phyloP scores from a whole-genome alignment of 106 monocot genomes.

The Platanthera zijinensis region DNA sequence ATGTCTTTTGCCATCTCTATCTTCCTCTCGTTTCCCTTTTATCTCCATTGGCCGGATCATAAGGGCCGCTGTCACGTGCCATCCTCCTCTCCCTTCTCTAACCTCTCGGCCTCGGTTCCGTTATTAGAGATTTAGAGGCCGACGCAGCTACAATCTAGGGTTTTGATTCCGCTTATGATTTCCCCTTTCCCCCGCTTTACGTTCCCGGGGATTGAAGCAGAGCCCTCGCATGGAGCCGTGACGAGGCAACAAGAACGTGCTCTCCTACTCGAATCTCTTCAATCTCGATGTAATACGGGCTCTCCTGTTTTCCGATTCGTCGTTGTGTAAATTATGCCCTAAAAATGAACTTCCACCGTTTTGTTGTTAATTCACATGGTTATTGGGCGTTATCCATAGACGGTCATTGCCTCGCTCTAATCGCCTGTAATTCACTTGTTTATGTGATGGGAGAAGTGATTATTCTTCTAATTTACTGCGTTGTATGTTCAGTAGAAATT shows the following conservation, averaged over 20 bases:
- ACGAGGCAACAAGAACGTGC: slow-evolving; percentile 25
- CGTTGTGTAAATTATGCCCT: not conserved
- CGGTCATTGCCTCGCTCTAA: not conserved
- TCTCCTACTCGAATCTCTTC: slow-evolving; percentile 78
- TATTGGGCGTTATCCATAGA: not conserved
- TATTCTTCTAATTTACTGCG: not conserved
- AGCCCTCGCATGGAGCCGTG: slow-evolving; percentile 31
- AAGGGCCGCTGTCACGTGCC: slow-evolving; percentile 10
- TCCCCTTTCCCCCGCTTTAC: too few species aligned
- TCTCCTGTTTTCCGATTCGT: not conserved
- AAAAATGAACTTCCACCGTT: not conserved
- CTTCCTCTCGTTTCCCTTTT: not conserved
- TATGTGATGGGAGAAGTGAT: not conserved
- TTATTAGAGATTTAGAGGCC: not conserved
- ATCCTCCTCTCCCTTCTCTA: not conserved
- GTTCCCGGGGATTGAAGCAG: not conserved
- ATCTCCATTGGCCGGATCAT: slow-evolving; percentile 5
- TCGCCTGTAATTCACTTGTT: not conserved
- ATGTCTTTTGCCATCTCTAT: slow-evolving; percentile 11
- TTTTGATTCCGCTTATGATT: not conserved
- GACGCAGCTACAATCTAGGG: slow-evolving; percentile 2
- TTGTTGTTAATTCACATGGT: not conserved
- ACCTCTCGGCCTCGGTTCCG: slow-evolving; percentile 1
- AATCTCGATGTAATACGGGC: slow-evolving; percentile 64
- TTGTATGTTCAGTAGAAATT: slow-evolving; percentile 5